These are phyloP conservation scores for Boletus vinaceobasis DNA, from an alignment of 768 basidiomycete species.

Conservation along the genomic window DNA sequence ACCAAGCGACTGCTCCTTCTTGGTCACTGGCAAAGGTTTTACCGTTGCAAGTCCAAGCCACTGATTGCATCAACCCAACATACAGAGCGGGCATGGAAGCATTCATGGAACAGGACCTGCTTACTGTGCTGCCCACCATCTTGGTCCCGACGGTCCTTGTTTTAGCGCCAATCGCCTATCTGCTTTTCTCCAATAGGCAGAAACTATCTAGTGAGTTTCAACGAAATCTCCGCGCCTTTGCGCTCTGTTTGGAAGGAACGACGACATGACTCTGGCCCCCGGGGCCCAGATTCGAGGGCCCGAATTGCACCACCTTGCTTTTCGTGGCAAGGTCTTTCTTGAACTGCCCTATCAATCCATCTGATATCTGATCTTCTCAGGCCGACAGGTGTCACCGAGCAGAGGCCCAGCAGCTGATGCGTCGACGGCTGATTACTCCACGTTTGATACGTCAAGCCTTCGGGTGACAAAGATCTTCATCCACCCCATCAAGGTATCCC, in stretches of 20 bases:
- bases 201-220: conserved; percentile 14
- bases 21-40: not conserved
- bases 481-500: conserved; percentile 61
- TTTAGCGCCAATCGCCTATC: conserved; percentile 16
- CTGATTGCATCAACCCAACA: not conserved
- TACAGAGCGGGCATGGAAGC: not conserved
- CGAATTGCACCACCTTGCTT: not conserved
- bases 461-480: conserved; percentile 56
- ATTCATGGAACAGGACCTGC: conserved; percentile 2
- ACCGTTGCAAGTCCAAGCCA: not conserved
- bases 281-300: not conserved
- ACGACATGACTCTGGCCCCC: not conserved
- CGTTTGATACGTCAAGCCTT: conserved; percentile 33
- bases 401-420: not conserved
- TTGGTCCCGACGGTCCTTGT: conserved; percentile 8
- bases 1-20: not conserved
- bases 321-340: not conserved
- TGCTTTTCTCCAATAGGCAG: conserved; percentile 7
- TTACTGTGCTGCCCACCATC: conserved; percentile 6
- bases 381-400: not conserved
- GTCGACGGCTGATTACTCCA: conserved; percentile 7
- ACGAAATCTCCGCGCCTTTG: not conserved
- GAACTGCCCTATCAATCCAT: conserved; percentile 1
- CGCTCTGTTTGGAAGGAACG: conserved; percentile 1
- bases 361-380: conserved; percentile 17